Evolutionary conservation across 2,329 filamentous ascomycete species (phyloP).

Genomic region (Paecilomyces formosus): DNA sequence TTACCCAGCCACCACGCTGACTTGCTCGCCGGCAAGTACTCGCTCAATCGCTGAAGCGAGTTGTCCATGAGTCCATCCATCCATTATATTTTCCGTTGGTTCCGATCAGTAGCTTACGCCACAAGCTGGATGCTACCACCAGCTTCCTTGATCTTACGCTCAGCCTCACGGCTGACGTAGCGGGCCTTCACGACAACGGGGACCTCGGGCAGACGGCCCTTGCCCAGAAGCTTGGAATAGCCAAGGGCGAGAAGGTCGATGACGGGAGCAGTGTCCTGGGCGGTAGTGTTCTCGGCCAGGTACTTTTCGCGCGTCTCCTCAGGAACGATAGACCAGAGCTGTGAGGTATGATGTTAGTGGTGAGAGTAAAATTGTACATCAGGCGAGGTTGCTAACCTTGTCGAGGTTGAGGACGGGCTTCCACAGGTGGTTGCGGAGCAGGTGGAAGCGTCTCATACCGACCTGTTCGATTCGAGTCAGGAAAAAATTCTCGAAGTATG

Average conservation of each 20-base stretch:
- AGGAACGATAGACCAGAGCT: constrained; percentile 96
- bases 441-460: constrained; percentile 95
- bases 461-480: constrained; percentile 41
- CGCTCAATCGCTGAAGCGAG: background rate
- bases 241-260: constrained; percentile 95
- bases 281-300: constrained; percentile 68
- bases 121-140: constrained; percentile 95
- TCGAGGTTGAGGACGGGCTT: constrained; percentile 98
- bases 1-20: background rate
- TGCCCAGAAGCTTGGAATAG: constrained; percentile 98
- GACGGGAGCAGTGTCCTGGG: constrained; percentile 73
- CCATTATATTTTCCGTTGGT: background rate
- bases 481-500: background rate
- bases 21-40: background rate
- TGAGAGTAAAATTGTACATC: constrained; percentile 1
- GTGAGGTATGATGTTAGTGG: constrained; percentile 4
- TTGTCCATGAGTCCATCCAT: background rate
- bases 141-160: constrained; percentile 98
- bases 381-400: constrained; percentile 58
- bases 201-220: constrained; percentile 89
- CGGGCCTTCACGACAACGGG: constrained; percentile 90
- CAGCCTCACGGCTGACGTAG: constrained; percentile 92
- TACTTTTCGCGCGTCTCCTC: constrained; percentile 89
- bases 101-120: constrained; percentile 55
- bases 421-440: constrained; percentile 93